Evolutionary conservation across 2,329 filamentous ascomycete species (phyloP).

Genomic region (Penicillium sp.): DNA sequence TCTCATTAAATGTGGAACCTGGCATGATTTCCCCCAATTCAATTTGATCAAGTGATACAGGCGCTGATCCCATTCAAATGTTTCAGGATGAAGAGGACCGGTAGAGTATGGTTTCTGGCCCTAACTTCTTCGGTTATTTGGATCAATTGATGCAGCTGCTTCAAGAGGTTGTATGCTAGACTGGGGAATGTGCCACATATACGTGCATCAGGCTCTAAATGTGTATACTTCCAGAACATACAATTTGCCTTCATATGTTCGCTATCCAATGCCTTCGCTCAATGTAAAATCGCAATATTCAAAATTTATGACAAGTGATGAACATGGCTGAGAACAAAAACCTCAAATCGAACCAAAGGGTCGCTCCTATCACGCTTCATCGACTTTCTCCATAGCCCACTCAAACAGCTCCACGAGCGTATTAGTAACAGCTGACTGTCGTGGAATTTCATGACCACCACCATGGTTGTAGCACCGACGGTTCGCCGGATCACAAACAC

Average conservation of each 20-base stretch:
- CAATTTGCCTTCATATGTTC: neutral
- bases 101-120: neutral
- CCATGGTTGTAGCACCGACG: conserved; percentile 39
- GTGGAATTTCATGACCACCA: conserved; percentile 47
- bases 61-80: too few relatives aligned
- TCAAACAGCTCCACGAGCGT: conserved; percentile 33
- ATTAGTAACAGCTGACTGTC: conserved; percentile 30
- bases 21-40: too few relatives aligned
- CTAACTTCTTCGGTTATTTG: too few relatives aligned
- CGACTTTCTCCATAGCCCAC: conserved; percentile 24
- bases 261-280: neutral
- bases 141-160: too few relatives aligned
- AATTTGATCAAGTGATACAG: too few relatives aligned
- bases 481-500: conserved; percentile 32
- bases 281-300: neutral
- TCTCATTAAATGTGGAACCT: too few relatives aligned
- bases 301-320: neutral
- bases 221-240: too few relatives aligned
- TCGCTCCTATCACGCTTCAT: neutral
- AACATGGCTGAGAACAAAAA: neutral
- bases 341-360: neutral
- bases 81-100: conserved; percentile 36
- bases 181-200: too few relatives aligned
- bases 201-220: too few relatives aligned
- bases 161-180: too few relatives aligned